phyloP scores from a whole-genome alignment of 345 rosid species.

The Anastatica hierochuntica region DNA sequence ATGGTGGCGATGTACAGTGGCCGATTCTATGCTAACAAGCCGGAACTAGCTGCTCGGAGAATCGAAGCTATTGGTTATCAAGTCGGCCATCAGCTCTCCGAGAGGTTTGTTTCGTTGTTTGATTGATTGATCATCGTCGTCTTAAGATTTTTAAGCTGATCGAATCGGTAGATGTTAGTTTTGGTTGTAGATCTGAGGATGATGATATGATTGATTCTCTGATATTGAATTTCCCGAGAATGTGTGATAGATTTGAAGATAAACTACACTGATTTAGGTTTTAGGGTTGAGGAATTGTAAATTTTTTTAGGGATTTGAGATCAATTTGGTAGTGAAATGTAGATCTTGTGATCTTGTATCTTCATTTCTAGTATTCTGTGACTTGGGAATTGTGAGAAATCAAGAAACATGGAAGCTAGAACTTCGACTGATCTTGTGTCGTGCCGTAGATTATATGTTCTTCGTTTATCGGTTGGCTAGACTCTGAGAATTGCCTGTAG shows the following conservation, averaged over 20 bases:
- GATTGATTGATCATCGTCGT: slow-evolving; percentile 4
- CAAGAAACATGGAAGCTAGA: background rate
- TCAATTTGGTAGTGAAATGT: background rate
- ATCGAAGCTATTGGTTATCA: slow-evolving; percentile 98
- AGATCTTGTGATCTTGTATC: too few species aligned
- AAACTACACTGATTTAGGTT: too few species aligned
- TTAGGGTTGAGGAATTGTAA: background rate
- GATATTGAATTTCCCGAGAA: background rate
- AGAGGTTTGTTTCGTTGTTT: slow-evolving; percentile 54
- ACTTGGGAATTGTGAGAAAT: too few species aligned
- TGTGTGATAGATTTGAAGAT: background rate
- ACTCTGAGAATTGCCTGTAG: background rate
- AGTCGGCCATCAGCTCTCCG: slow-evolving; percentile 99
- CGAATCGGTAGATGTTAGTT: background rate
- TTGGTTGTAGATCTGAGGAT: background rate
- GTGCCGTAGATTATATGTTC: background rate
- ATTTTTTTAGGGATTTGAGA: background rate
- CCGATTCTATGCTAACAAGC: slow-evolving; percentile 73
- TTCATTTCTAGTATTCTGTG: too few species aligned
- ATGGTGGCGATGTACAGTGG: slow-evolving; percentile 79
- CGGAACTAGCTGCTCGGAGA: slow-evolving; percentile 98
- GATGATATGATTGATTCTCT: background rate
- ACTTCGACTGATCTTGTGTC: background rate
- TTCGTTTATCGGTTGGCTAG: background rate
- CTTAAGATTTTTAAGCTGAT: background rate